Evolutionary conservation across 2,329 filamentous ascomycete species (phyloP).

Genomic region (Alternaria postmessia): DNA sequence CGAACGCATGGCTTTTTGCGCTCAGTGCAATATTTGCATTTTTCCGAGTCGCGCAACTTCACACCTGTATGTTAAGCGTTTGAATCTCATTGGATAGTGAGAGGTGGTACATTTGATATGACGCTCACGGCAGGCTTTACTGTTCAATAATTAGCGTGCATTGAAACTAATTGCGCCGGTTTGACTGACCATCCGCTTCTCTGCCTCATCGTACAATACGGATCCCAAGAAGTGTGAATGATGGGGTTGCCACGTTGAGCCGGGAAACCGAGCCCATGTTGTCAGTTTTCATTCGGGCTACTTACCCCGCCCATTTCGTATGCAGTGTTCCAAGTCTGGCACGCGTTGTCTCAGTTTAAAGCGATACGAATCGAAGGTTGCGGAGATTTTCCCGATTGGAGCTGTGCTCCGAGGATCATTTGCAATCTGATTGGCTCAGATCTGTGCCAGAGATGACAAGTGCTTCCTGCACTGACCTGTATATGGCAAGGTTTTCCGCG

Average conservation of each 20-base stretch:
- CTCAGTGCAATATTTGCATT: constrained; percentile 44
- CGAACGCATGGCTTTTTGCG: constrained; percentile 37
- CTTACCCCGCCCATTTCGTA: constrained; percentile 1
- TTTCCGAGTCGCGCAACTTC: constrained; percentile 37
- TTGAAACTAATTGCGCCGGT: background rate
- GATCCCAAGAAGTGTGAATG: background rate
- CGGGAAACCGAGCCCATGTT: constrained; percentile 18
- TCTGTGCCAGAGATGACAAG: background rate
- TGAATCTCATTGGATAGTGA: background rate
- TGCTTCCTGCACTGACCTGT: background rate
- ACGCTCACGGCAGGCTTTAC: constrained; percentile 43
- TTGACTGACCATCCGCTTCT: constrained; percentile 39
- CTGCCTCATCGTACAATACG: constrained; percentile 31
- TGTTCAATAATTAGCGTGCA: constrained; percentile 23
- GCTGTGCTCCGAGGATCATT: background rate
- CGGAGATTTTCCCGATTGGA: background rate
- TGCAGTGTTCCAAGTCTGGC: background rate
- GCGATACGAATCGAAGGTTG: background rate
- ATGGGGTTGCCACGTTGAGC: constrained; percentile 5
- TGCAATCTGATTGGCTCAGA: background rate
- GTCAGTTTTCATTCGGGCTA: constrained; percentile 1
- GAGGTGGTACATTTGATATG: constrained; percentile 41
- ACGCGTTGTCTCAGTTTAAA: background rate
- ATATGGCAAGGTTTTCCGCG: background rate
- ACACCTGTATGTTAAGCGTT: constrained; percentile 27